These are phyloP conservation scores for Teratosphaeria epicoccoides DNA, from an alignment of 2,329 filamentous ascomycete genomes.

Conservation along the genomic window DNA sequence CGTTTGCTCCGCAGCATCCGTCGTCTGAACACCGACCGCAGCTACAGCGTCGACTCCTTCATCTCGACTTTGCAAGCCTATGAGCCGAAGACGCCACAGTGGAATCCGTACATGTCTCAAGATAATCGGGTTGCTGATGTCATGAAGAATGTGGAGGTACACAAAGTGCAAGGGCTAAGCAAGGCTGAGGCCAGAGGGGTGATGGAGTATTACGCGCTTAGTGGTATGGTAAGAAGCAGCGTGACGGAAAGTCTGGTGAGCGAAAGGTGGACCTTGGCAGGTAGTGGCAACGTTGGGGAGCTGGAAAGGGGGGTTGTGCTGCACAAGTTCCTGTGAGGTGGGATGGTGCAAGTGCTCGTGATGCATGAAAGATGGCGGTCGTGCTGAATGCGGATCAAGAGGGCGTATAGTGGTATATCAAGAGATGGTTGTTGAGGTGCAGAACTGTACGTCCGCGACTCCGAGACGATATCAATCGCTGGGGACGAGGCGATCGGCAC, in stretches of 20 bases:
- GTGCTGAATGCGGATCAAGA: background rate
- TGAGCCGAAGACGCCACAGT: constrained; percentile 26
- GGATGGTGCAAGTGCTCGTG: background rate
- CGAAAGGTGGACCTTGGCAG: constrained; percentile 76
- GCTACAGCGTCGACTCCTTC: background rate
- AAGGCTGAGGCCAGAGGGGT: constrained; percentile 65
- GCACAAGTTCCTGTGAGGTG: constrained; percentile 24
- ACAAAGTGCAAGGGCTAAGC: constrained; percentile 56
- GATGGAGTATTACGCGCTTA: constrained; percentile 89
- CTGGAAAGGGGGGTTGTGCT: constrained; percentile 58
- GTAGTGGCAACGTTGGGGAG: constrained; percentile 74
- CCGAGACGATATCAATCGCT: too few relatives aligned
- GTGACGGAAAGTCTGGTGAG: constrained; percentile 62
- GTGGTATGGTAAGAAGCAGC: constrained; percentile 61
- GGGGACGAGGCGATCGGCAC: too few relatives aligned
- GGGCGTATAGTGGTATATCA: background rate
- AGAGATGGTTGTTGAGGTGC: background rate
- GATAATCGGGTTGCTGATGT: constrained; percentile 44
- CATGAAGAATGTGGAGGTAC: constrained; percentile 33
- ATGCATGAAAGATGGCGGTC: background rate
- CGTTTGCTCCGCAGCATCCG: constrained; percentile 4
- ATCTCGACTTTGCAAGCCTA: background rate
- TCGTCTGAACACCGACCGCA: constrained; percentile 5
- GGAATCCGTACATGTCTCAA: constrained; percentile 42
- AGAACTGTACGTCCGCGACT: too few relatives aligned